A percentile compares a stretch with the other conserved stretches of the same genome.
Conservation (phyloP, 116 monocot species). For the Dioscorea cayenensis region DNA sequence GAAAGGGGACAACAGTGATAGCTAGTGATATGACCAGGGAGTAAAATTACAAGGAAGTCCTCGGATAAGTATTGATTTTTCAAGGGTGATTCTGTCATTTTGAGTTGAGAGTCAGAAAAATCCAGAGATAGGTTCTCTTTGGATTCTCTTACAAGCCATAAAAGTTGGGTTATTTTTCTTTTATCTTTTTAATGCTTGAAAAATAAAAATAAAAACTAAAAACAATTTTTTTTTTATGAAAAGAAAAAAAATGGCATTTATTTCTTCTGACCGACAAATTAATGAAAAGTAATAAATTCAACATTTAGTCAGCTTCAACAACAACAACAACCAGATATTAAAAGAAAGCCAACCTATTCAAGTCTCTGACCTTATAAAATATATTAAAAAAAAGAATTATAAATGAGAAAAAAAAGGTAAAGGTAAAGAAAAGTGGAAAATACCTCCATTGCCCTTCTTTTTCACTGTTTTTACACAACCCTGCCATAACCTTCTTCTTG, state of each 20-base stretch:
- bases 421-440: neutral
- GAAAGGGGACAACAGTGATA: neutral
- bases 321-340: too few species aligned
- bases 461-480: constrained; percentile 27
- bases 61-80: neutral
- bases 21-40: neutral
- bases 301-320: too few species aligned
- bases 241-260: neutral
- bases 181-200: neutral
- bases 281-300: too few species aligned
- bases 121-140: neutral
- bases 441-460: constrained; percentile 91
- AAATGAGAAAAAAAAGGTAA: neutral
- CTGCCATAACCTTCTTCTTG: constrained; percentile 62
- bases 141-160: neutral
- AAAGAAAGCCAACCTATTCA: too few species aligned
- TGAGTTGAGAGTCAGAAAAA: neutral
- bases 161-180: neutral
- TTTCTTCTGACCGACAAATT: neutral
- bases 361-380: too few species aligned
- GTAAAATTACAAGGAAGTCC: neutral
- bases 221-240: neutral
- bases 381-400: neutral
- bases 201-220: neutral
- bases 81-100: neutral